A percentile compares a stretch with the other conserved stretches of the same genome.
phyloP scores from a whole-genome alignment of 176 grass and related monocot genomes.

The bread wheat (Triticum aestivum) region DNA sequence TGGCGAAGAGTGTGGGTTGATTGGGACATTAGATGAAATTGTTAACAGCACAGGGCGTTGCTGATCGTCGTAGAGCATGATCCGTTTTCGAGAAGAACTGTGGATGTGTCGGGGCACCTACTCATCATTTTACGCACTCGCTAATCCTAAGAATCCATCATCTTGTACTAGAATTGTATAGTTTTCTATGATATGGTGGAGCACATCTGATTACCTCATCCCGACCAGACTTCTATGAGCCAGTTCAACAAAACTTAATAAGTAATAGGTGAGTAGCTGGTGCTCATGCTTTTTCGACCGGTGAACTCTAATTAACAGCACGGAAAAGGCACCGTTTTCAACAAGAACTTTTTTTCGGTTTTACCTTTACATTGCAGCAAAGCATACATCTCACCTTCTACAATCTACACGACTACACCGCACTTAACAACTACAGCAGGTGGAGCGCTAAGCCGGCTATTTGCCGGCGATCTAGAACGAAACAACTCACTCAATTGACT shows the following conservation, averaged over 20 bases:
- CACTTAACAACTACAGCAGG: neutral
- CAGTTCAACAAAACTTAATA: too few relatives aligned
- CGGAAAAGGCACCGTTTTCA: neutral
- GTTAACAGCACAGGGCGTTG: neutral
- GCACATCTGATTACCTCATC: neutral
- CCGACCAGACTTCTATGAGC: too few relatives aligned
- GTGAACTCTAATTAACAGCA: neutral
- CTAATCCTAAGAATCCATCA: too few relatives aligned
- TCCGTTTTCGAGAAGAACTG: neutral
- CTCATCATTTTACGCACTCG: neutral
- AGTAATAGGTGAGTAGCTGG: neutral
- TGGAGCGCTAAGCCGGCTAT: neutral
- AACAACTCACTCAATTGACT: neutral
- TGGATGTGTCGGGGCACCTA: neutral
- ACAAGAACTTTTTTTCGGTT: neutral
- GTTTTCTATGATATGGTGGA: neutral
- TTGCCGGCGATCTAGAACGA: neutral
- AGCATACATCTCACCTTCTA: neutral
- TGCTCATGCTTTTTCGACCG: neutral
- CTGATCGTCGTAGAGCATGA: too few relatives aligned
- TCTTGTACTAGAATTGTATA: neutral
- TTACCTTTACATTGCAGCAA: constrained; percentile 9
- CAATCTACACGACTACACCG: neutral
- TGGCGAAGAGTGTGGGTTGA: neutral
- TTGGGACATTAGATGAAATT: constrained; percentile 20